These are phyloP conservation scores for Eucalyptus microcorys DNA, from an alignment of 345 rosid genomes.

Conservation along the genomic window DNA sequence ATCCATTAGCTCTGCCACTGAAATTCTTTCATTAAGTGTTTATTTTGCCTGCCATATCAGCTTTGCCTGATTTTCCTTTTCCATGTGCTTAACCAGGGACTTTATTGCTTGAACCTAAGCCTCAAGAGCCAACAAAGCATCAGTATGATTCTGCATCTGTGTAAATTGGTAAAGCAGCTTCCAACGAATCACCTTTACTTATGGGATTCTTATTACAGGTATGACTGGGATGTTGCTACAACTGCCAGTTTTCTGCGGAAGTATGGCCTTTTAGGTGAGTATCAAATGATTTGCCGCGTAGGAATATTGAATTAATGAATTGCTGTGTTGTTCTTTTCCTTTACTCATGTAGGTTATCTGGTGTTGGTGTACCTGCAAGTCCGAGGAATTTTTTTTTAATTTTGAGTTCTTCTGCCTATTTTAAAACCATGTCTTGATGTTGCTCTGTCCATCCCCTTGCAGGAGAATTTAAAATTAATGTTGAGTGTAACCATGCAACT, in stretches of 20 bases:
- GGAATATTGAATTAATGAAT: not conserved
- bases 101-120: constrained; percentile 91
- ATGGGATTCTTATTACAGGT: constrained; percentile 11
- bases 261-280: constrained; percentile 67
- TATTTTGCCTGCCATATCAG: not conserved
- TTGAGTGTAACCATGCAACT: constrained; percentile 98
- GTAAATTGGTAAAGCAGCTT: not conserved
- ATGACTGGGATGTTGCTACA: constrained; percentile 99
- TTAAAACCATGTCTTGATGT: not conserved
- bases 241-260: constrained; percentile 77
- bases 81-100: constrained; percentile 35
- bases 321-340: not conserved
- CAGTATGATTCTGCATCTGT: constrained; percentile 29
- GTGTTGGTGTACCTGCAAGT: not conserved
- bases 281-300: not conserved
- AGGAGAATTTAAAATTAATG: constrained; percentile 85
- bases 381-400: not conserved
- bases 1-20: not conserved
- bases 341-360: not conserved
- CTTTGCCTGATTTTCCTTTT: not conserved
- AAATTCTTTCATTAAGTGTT: not conserved
- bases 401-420: not conserved
- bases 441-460: not conserved
- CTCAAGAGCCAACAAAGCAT: constrained; percentile 98
- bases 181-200: not conserved